Base-by-base conservation (phyloP, 1,139 yeast genomes). In the Hemisphaericaspora xylanilytica region DNA sequence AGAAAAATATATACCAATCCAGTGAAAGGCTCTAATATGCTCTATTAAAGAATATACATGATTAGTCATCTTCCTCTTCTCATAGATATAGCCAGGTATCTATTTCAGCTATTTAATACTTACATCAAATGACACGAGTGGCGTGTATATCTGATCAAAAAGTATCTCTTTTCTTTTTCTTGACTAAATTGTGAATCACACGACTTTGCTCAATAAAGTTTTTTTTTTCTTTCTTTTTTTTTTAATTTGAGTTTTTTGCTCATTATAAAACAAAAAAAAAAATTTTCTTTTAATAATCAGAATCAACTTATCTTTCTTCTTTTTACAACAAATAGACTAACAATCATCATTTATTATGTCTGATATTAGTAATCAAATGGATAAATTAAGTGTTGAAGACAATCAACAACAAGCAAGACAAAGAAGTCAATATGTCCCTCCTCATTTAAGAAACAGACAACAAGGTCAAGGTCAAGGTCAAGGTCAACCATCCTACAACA, bases 401-500 rank as follows among this genome's bases (percentile, higher is more conserved):
- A 42, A 38, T 31, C 43, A 39, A 25, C 26, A 9, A 6, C 21
- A 20, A 20, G 8, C 21, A n/a, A n/a, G n/a, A 20, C 26, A 22
- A 12, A n/a, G n/a, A 17, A 48, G 52, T 13, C 67, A 63, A 41
- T 83, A 83, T 62, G 85, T 82, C 28, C 90, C 90, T 45, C 90
- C 90, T 47, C 88, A 81, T 62, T 70, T 78, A 52, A 73, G 83
- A 47, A 59, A 63, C 49, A 59, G 66, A 49, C 56, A 34, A 24
- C 38, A 40, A 26, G 21, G 16, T 15, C 26, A 22, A 22, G 21
- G 21, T 20, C 22, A 20, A 20, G 8, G 8, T 6, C 22, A 20
- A 20, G 6, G 8, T 9, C 6, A 20, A 6, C 11, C 26, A 9
- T 22, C 6, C n/a, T 37, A 24, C 37, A 40, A 26, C 20, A 13